Conservation (phyloP, 495 filamentous ascomycete genomes). For the Penicillium malachiteum region DNA sequence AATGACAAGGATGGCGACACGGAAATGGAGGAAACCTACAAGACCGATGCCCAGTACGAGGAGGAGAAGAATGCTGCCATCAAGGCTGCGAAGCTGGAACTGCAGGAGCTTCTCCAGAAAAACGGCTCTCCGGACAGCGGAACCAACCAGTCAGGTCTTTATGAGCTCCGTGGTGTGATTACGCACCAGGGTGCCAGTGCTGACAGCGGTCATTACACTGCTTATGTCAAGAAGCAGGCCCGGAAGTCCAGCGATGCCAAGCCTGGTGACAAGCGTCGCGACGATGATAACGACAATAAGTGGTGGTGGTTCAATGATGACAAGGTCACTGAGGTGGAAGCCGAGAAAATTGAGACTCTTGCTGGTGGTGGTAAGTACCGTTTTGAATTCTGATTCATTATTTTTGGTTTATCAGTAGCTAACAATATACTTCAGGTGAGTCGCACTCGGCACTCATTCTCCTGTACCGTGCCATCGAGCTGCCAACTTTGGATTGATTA, state of each 20-base stretch:
- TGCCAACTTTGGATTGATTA: conserved; percentile 51
- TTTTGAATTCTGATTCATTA: background rate
- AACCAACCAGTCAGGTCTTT: conserved; percentile 87
- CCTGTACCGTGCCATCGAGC: conserved; percentile 81
- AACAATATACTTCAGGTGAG: conserved; percentile 57
- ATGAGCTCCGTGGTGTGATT: conserved; percentile 90
- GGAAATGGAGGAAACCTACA: conserved; percentile 74
- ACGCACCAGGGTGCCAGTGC: conserved; percentile 98
- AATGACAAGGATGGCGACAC: conserved; percentile 62
- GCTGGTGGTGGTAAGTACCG: conserved; percentile 74
- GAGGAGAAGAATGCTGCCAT: conserved; percentile 75
- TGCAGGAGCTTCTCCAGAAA: conserved; percentile 70
- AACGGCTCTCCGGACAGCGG: conserved; percentile 71
- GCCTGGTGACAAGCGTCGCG: conserved; percentile 64
- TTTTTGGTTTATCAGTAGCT: conserved; percentile 6
- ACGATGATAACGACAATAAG: conserved; percentile 89
- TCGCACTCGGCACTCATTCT: conserved; percentile 92
- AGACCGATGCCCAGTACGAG: conserved; percentile 90
- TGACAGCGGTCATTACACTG: conserved; percentile 96
- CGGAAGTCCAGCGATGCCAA: conserved; percentile 53
- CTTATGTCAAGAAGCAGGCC: conserved; percentile 90
- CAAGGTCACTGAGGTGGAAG: conserved; percentile 88
- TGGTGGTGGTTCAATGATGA: conserved; percentile 99
- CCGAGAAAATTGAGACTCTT: conserved; percentile 86
- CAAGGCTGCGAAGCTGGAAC: conserved; percentile 76